Conservation (phyloP, 2,329 filamentous ascomycete species). For the Eutypa lata region DNA sequence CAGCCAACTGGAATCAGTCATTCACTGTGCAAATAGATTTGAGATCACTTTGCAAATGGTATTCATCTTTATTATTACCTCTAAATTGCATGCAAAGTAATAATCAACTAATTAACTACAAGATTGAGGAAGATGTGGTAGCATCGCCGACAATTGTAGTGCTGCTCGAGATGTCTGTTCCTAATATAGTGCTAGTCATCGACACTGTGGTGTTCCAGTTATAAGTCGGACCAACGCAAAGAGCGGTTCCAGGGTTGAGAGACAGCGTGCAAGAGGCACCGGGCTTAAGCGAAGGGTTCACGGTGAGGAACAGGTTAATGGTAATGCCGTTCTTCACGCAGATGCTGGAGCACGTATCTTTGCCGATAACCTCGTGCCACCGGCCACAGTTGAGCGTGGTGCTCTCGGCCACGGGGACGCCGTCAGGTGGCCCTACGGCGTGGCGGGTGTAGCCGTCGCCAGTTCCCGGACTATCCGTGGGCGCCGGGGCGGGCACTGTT, state of each 20-base stretch:
- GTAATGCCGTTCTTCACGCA: slow-evolving; percentile 1
- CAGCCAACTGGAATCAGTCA: too few species aligned
- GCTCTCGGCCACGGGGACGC: slow-evolving; percentile 1
- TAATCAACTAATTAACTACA: too few species aligned
- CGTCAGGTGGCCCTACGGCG: background rate
- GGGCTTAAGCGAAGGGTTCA: slow-evolving; percentile 4
- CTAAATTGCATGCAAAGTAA: too few species aligned
- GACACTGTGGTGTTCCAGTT: background rate
- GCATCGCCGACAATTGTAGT: too few species aligned
- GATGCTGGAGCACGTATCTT: background rate
- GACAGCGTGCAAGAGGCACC: background rate
- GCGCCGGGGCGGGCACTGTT: background rate
- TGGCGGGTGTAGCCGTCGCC: background rate
- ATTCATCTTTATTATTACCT: too few species aligned
- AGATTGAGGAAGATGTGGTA: too few species aligned
- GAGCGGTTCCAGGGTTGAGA: background rate
- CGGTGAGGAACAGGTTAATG: background rate
- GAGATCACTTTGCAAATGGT: too few species aligned
- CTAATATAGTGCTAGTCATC: too few species aligned
- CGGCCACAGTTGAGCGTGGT: slow-evolving; percentile 6
- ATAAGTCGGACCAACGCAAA: background rate
- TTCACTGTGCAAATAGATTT: too few species aligned
- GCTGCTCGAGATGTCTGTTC: too few species aligned
- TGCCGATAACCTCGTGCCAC: background rate
- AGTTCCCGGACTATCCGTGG: background rate